These are phyloP conservation scores for Lotmaria passim DNA, from an alignment of 208 protist genomes.

Conservation along the genomic window DNA sequence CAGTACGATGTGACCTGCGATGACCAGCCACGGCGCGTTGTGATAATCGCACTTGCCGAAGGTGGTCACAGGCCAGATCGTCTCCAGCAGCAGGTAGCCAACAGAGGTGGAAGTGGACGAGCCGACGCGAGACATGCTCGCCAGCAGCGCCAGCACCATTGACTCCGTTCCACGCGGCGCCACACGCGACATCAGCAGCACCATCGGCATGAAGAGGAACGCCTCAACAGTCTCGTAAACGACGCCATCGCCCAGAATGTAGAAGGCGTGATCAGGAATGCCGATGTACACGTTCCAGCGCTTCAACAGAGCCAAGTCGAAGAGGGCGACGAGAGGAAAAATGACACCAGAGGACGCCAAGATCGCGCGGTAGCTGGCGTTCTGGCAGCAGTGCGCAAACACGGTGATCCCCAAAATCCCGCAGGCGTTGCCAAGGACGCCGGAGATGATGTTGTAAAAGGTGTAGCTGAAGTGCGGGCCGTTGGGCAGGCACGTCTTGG, in stretches of 20 bases:
- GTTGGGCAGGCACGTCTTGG: slow-evolving; percentile 46
- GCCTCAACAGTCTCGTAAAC: slow-evolving; percentile 66
- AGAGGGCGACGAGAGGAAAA: slow-evolving; percentile 52
- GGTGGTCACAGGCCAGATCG: slow-evolving; percentile 49
- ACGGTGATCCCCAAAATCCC: slow-evolving; percentile 50
- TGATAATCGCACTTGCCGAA: slow-evolving; percentile 64
- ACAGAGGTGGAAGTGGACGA: slow-evolving; percentile 40
- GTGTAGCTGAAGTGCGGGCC: slow-evolving; percentile 74
- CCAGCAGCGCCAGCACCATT: slow-evolving; percentile 81
- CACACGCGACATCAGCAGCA: slow-evolving; percentile 81
- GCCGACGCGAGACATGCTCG: slow-evolving; percentile 74
- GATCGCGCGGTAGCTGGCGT: slow-evolving; percentile 52
- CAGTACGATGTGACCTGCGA: slow-evolving; percentile 53
- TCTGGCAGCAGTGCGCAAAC: slow-evolving; percentile 59
- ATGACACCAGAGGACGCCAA: slow-evolving; percentile 65
- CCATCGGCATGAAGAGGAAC: slow-evolving; percentile 74
- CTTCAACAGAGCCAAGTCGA: slow-evolving; percentile 76
- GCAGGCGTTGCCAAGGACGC: slow-evolving; percentile 47
- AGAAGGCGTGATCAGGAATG: slow-evolving; percentile 71
- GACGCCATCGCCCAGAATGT: slow-evolving; percentile 71
- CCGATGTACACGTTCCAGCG: slow-evolving; percentile 68
- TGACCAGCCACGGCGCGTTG: slow-evolving; percentile 61
- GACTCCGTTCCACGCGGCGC: slow-evolving; percentile 84
- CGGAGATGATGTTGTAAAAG: slow-evolving; percentile 65
- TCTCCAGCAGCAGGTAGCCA: slow-evolving; percentile 61